Base-by-base conservation (phyloP, 306 rosid species). In the Sechiopsis laciniata region DNA sequence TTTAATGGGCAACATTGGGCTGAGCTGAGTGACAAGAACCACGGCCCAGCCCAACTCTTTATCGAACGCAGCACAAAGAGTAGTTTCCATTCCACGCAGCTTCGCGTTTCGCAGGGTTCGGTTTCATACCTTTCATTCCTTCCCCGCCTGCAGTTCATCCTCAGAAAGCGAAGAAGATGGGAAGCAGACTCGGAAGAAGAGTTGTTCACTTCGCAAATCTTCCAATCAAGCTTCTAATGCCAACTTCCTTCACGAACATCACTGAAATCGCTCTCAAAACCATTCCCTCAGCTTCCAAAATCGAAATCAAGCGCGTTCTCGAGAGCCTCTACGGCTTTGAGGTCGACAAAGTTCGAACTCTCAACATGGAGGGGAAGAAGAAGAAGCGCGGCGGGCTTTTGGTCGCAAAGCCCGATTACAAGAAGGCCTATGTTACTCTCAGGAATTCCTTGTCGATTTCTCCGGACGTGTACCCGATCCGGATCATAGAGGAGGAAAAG, bases 391-490 rank as follows among this genome's bases (percentile, higher is more conserved):
- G 87, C 8, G 96, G 90, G 3, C 55, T 78, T 1, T 65, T 87
- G 68, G 26, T 87, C 24, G 88, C 94, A 2, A 87, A 84, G 37
- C 98, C 98, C 0, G 87, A 89, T 64, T 94, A 90, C 82, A 94
- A 94, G 77, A 94, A 94, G 82, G 97, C 95, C 57, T 94, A 94
- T 58, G 84, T 90, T 21, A 90, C 97, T 29, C 92, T 90, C 54
- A 80, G 66, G 75, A 81, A 50, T 7, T 89, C 97, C 1, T 81
- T 87, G 63, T 84, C 97, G 1, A 55, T 84, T 74, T 72, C 89
- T 6, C 82, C 78, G 10, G 82, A 75, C 71, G 71, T 89, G 32
- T 85, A 54, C 35, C 96, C 88, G 0, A 79, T 84, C 54, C 80
- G 84, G n/a, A 19, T 81, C 0, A 71, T 85, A 57, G 83, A 82